Evolutionary conservation across 202 grass and related monocot genomes (phyloP), one percentile per base, ranked within the genome.

Genomic region (Saccharum hybrid): DNA sequence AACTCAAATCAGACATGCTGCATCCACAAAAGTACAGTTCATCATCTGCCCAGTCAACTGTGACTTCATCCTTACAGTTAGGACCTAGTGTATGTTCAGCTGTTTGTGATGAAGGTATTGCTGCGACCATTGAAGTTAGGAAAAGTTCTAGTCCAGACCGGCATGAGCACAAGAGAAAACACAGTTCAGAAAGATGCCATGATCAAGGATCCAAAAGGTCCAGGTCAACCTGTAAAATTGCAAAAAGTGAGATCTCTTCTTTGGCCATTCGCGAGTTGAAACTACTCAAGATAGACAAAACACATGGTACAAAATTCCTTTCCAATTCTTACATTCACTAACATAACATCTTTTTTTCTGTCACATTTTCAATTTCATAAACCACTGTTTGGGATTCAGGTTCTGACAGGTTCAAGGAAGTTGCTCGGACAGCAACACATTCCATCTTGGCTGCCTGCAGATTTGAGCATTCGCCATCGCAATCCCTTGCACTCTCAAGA

Each of bases 351-450:
- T 5, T 41, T 85, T 85, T 39, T 38, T 6, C 19, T 23, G 5
- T 61, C 15, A 37, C 38, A 7, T 34, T 18, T 74, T 54, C 68
- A 61, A 48, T 77, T 39, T 82, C 6, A 73, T 45, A 49, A 74
- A 18, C 22, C 31, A 71, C 38, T 71, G 66, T 30, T 64, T 82
- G 34, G 80, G 9, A 62, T 88, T 23, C 83, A 97, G 92, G 87
- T 68, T 81, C 85, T 10, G 80, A 84, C 30, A 91, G 16, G 63
- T 97, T 93, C 76, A 94, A 94, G 70, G 88, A 97, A 90, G 82
- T 88, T 57, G 95, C 95, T 57, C 88, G 95, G 68, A 73, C 87
- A 85, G 81, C 87, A 21, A 98, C 95, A 5, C 95, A 98, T 70
- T 90, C 84, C 0, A 83, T 98, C 7, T 83, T 98, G 76, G 92